Conservation (phyloP, 2,329 filamentous ascomycete species). For the Fusarium praegraminearum region DNA sequence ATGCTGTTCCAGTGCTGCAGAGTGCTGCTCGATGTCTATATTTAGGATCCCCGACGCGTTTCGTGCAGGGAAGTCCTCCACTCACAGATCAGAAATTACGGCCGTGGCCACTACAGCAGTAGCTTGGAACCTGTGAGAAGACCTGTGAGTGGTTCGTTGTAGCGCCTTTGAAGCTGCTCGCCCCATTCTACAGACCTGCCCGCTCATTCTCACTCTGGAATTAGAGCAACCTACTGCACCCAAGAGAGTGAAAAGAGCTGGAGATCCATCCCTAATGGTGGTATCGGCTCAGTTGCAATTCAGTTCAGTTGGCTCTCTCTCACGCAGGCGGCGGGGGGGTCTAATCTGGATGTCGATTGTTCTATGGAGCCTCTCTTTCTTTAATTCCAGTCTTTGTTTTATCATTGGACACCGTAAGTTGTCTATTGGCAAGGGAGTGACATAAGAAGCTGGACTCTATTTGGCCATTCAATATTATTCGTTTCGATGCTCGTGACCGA, state of each 20-base stretch:
- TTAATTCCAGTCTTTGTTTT: constrained; percentile 9
- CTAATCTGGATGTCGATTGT: constrained; percentile 15
- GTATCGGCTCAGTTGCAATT: constrained; percentile 8
- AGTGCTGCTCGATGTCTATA: constrained; percentile 47
- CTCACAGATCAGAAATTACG: constrained; percentile 35
- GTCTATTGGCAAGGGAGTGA: constrained; percentile 25
- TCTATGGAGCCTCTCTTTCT: constrained; percentile 9
- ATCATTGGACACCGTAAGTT: constrained; percentile 33
- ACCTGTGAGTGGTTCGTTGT: constrained; percentile 43
- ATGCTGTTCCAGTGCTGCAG: constrained; percentile 39
- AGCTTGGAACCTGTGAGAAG: constrained; percentile 37
- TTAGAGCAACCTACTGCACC: neutral
- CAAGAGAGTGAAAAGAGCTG: constrained; percentile 8
- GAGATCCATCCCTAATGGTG: constrained; percentile 14
- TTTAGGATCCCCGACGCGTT: constrained; percentile 50
- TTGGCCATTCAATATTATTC: constrained; percentile 3
- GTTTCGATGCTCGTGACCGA: constrained; percentile 4
- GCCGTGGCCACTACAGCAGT: constrained; percentile 25
- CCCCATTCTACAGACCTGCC: constrained; percentile 17
- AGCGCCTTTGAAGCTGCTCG: constrained; percentile 33
- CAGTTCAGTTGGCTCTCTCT: constrained; percentile 13
- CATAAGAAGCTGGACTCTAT: constrained; percentile 16
- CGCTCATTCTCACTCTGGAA: constrained; percentile 10
- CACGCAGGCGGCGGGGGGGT: constrained; percentile 6
- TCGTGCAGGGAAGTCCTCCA: constrained; percentile 44